Base-by-base conservation (phyloP, 1,284 basidiomycete species). In the Boletus sp. region DNA sequence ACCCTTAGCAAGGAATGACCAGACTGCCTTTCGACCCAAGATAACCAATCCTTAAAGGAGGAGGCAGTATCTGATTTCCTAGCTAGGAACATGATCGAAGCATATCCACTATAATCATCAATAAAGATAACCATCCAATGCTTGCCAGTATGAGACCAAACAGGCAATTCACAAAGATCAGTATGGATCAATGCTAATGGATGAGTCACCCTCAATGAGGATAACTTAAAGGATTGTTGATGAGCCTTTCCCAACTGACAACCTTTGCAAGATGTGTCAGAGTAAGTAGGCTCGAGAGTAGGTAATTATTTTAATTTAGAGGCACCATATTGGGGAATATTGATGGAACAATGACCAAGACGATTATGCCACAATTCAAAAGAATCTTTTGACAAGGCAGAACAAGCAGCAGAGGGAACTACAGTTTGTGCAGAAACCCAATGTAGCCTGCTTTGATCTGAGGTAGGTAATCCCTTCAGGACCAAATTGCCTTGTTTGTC, bases 141-240 rank as follows among this genome's bases (percentile, higher is more conserved):
- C 10, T 43, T 43, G 7, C 40, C 40, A 43, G 6, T 9, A n/a
- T 1, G 40, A 21, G n/a, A 23, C 21, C 40, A 6, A 43, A n/a
- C 23, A 13, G 40, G 40, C 10, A 43, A 43, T 7, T 43, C 5
- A 3, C 40, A 43, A 11, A n/a, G 9, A 13, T 43, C 40, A 3
- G 6, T n/a, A 13, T 43, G 40, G 13, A 43, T 17, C 4, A 43
- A 2, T 4, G 40, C 19, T 11, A 43, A n/a, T 1, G 40, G 40
- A n/a, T 2, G 2, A 23, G 21, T 1, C 0, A 10, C 8, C n/a
- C 40, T 23, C 3, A n/a, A 23, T 4, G 13, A 11, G 1, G 40
- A 43, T n/a, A n/a, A n/a, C n/a, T n/a, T n/a, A 13, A 6, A 13
- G 14, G 40, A 3, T 11, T 8, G 17, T 11, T 43, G 40, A 43